A percentile compares a stretch with the other conserved stretches of the same genome.
Conservation (phyloP, 148 eudicot species). For the Pouteria glomerata region DNA sequence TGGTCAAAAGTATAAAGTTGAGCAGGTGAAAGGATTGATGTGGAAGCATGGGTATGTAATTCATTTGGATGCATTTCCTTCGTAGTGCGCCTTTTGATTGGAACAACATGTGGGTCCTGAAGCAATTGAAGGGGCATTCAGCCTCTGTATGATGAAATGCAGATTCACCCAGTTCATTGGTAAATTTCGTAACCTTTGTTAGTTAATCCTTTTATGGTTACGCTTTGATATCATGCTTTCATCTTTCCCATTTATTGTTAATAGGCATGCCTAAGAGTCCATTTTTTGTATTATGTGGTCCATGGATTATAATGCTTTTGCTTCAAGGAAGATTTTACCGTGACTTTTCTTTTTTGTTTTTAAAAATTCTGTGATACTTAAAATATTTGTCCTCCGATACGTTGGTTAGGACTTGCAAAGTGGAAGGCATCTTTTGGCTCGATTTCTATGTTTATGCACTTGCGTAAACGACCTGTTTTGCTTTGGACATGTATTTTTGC, state of each 20-base stretch:
- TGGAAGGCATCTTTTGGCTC: neutral
- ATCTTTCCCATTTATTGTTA: neutral
- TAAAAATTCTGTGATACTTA: neutral
- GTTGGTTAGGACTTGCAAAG: neutral
- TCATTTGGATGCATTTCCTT: slow-evolving; percentile 21
- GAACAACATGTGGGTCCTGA: no score
- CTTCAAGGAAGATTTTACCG: neutral
- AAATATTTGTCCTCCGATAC: neutral
- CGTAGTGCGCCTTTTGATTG: slow-evolving; percentile 7
- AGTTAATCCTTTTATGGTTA: neutral
- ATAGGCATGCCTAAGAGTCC: neutral
- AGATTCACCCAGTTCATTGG: slow-evolving; percentile 11
- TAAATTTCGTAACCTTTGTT: neutral
- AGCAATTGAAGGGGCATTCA: no score
- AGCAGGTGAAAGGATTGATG: slow-evolving; percentile 66
- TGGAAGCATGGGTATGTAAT: slow-evolving; percentile 58
- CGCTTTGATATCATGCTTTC: neutral
- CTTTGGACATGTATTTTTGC: no score
- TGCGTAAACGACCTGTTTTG: no score
- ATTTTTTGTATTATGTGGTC: neutral
- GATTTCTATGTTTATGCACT: no score
- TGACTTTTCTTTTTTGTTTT: no score
- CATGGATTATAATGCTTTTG: neutral
- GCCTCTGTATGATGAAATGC: slow-evolving; percentile 9
- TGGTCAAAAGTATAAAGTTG: slow-evolving; percentile 45